Conservation (phyloP, 2,329 filamentous ascomycete genomes). For the Fusarium camptoceras region DNA sequence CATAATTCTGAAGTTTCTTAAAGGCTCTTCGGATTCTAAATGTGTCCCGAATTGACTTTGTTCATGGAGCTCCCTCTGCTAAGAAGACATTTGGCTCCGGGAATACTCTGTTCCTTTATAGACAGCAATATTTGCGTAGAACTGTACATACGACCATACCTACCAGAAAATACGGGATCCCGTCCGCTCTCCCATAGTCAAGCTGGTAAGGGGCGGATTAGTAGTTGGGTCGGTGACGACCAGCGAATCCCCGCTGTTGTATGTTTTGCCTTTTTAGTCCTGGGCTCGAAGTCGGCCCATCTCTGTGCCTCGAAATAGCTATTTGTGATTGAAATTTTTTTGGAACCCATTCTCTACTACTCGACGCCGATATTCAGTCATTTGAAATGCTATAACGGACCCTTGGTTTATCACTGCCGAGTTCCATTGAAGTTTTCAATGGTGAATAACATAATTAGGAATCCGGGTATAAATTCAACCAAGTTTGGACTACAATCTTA, state of each 20-base stretch:
- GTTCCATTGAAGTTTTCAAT: neutral
- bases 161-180: neutral
- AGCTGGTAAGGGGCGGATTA: neutral
- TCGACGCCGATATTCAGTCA: neutral
- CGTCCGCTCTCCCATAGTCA: neutral
- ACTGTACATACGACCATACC: neutral
- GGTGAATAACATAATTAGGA: neutral
- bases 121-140: neutral
- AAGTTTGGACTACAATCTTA: neutral
- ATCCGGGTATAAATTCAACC: neutral
- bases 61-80: no score
- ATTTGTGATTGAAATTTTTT: neutral
- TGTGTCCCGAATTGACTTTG: no score
- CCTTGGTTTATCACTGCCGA: neutral
- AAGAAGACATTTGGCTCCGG: no score
- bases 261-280: neutral
- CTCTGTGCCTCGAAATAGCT: neutral
- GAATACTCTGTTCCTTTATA: fast-evolving
- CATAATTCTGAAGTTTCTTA: neutral
- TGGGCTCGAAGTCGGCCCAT: neutral
- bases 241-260: neutral
- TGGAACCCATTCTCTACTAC: neutral
- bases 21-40: no score
- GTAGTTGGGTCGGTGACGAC: neutral
- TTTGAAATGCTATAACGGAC: neutral